Evolutionary conservation across 768 basidiomycete species (phyloP).

Genomic region (Sporobolomyces phaffii): DNA sequence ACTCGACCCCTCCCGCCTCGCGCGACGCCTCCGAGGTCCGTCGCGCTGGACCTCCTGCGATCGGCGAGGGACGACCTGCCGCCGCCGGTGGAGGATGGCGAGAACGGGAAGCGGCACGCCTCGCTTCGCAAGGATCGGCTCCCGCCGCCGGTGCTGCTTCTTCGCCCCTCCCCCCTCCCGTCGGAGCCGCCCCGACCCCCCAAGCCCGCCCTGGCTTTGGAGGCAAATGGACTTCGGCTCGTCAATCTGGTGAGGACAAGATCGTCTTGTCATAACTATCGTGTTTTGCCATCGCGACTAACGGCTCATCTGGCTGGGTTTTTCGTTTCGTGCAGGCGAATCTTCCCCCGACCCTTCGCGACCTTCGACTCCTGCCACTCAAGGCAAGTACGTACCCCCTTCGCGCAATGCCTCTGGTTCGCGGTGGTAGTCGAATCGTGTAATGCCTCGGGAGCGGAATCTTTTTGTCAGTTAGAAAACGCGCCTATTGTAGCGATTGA

Average conservation of each 20-base stretch:
- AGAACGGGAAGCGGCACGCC: constrained; percentile 29
- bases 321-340: background rate
- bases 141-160: background rate
- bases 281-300: background rate
- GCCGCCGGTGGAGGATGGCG: constrained; percentile 19
- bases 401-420: constrained; percentile 6
- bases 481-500: too few relatives aligned
- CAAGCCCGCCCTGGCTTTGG: constrained; percentile 1
- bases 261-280: too few relatives aligned
- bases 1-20: constrained; percentile 8
- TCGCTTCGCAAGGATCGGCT: constrained; percentile 5
- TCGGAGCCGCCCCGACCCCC: constrained; percentile 12
- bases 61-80: constrained; percentile 16
- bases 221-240: constrained; percentile 9
- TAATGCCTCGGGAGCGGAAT: background rate
- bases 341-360: background rate
- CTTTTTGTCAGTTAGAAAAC: too few relatives aligned
- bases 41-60: constrained; percentile 9
- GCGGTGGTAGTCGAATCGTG: constrained; percentile 9
- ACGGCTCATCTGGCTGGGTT: too few relatives aligned
- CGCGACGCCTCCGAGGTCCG: constrained; percentile 15
- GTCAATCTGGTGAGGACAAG: constrained; percentile 11
- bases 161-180: constrained; percentile 2
- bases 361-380: constrained; percentile 6
- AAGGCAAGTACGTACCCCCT: background rate